Evolutionary conservation across 2,329 filamentous ascomycete genomes (phyloP).

Genomic region (Penicillium sp.): DNA sequence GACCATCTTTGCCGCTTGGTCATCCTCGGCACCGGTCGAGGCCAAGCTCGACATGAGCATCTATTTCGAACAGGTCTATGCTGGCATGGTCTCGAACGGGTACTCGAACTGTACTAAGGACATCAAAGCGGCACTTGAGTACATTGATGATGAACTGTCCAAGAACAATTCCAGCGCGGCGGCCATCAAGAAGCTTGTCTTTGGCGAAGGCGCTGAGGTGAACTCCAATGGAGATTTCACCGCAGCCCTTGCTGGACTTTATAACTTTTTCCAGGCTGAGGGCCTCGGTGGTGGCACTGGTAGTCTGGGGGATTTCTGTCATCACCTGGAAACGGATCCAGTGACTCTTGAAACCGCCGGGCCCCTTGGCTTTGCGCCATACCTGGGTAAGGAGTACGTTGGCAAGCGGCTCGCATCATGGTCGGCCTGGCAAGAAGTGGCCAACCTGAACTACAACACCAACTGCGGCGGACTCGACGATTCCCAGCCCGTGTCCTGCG

Average conservation of each 20-base stretch:
- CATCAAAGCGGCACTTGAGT: conserved; percentile 48
- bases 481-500: conserved; percentile 32
- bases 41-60: conserved; percentile 50
- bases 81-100: conserved; percentile 50
- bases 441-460: conserved; percentile 42
- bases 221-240: conserved; percentile 51
- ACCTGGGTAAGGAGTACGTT: conserved; percentile 41
- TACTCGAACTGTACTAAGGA: conserved; percentile 51
- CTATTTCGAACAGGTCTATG: conserved; percentile 52
- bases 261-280: conserved; percentile 45
- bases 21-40: conserved; percentile 47
- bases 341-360: conserved; percentile 36
- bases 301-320: conserved; percentile 45
- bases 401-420: conserved; percentile 45
- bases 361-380: conserved; percentile 42
- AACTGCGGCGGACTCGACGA: conserved; percentile 38
- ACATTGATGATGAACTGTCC: conserved; percentile 49
- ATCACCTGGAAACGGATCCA: conserved; percentile 47
- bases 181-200: conserved; percentile 48
- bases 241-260: conserved; percentile 41
- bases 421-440: conserved; percentile 34
- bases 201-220: conserved; percentile 46
- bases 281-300: conserved; percentile 40
- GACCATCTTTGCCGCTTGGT: conserved; percentile 41
- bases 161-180: conserved; percentile 33